Percentiles rank a stretch among this genome's conserved stretches.
These are phyloP conservation scores for Keithomyces neogunnii DNA, from an alignment of 2,329 filamentous ascomycete genomes.

Conservation along the genomic window DNA sequence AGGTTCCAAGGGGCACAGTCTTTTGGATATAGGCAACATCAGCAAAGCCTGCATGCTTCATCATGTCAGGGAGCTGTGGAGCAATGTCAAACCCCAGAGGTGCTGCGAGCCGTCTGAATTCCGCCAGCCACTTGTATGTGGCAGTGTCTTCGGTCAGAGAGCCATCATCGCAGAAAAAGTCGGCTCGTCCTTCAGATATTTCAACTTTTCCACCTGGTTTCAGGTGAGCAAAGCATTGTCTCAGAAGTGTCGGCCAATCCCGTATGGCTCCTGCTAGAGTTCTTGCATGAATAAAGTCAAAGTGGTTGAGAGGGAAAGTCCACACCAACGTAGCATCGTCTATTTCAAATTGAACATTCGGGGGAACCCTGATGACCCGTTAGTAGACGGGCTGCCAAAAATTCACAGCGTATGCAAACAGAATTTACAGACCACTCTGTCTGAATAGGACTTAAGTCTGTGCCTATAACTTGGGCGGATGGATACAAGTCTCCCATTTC, in stretches of 20 bases:
- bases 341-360: conserved; percentile 17
- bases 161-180: conserved; percentile 17
- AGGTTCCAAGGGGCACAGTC: conserved; percentile 29
- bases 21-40: conserved; percentile 17
- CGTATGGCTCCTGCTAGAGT: conserved; percentile 18
- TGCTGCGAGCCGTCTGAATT: conserved; percentile 13
- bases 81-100: conserved; percentile 15
- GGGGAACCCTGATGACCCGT: conserved; percentile 10
- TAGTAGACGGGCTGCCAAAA: too few relatives aligned
- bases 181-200: conserved; percentile 13
- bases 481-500: conserved; percentile 23
- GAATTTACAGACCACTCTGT: conserved; percentile 9
- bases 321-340: conserved; percentile 17
- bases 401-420: background rate
- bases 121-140: conserved; percentile 14
- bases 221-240: conserved; percentile 12
- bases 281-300: conserved; percentile 20
- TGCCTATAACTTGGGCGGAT: conserved; percentile 15
- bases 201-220: conserved; percentile 10
- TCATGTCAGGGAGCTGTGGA: conserved; percentile 9
- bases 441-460: conserved; percentile 18
- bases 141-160: conserved; percentile 11
- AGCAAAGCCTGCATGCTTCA: conserved; percentile 19
- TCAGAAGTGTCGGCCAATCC: conserved; percentile 18
- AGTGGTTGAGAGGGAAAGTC: conserved; percentile 14